These are phyloP conservation scores for Leccinum boreale DNA, from an alignment of 768 basidiomycete species.

Conservation along the genomic window DNA sequence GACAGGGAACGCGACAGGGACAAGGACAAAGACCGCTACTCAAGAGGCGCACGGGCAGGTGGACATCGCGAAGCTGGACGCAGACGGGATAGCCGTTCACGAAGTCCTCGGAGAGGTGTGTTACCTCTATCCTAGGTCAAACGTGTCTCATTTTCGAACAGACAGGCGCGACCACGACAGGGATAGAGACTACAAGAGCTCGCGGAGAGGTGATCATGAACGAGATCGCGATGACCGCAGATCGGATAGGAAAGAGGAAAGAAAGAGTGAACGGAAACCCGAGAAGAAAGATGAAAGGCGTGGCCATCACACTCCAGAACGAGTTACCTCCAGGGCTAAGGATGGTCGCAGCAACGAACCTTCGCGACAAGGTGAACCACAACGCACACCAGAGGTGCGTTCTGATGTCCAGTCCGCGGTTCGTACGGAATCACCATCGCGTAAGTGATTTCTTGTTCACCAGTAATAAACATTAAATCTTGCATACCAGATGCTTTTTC, in stretches of 20 bases:
- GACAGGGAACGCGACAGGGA: slow-evolving; percentile 28
- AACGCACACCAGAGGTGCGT: slow-evolving; percentile 17
- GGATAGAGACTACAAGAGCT: slow-evolving; percentile 38
- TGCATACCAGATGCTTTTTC: slow-evolving; percentile 6
- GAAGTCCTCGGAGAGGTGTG: slow-evolving; percentile 35
- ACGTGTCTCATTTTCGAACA: slow-evolving; percentile 10
- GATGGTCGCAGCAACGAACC: slow-evolving; percentile 24
- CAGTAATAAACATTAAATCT: background rate
- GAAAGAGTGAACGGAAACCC: slow-evolving; percentile 30
- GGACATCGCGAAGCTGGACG: slow-evolving; percentile 35
- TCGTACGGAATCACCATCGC: slow-evolving; percentile 9
- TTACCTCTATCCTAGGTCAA: background rate
- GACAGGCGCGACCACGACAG: slow-evolving; percentile 35
- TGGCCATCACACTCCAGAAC: slow-evolving; percentile 40
- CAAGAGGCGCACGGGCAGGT: slow-evolving; percentile 33
- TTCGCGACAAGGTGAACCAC: slow-evolving; percentile 22
- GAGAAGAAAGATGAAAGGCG: slow-evolving; percentile 37
- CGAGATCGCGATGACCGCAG: slow-evolving; percentile 31
- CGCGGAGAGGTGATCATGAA: slow-evolving; percentile 30
- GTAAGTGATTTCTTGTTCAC: slow-evolving; percentile 10
- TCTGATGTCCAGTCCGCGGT: slow-evolving; percentile 11
- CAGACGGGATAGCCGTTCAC: slow-evolving; percentile 39
- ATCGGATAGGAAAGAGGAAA: slow-evolving; percentile 31
- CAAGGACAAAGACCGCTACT: slow-evolving; percentile 42
- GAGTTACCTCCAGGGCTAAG: slow-evolving; percentile 29